Conservation (phyloP, 2,329 filamentous ascomycete genomes). For the Lachnellula suecica region DNA sequence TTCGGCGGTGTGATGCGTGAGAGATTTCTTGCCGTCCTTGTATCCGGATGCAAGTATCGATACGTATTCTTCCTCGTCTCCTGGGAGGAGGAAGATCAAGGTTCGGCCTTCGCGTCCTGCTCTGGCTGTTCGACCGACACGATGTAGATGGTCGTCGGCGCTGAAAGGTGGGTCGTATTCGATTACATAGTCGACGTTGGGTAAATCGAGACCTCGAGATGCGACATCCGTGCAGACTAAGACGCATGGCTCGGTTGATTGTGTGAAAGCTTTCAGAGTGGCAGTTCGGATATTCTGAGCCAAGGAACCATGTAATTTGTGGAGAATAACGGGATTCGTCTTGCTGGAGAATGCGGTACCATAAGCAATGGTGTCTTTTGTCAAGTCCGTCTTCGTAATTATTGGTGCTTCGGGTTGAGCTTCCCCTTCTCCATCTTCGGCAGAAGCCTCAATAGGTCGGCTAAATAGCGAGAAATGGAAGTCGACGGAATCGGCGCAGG, state of each 20-base stretch:
- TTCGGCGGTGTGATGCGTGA: slow-evolving; percentile 61
- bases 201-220: slow-evolving; percentile 91
- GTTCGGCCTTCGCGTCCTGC: slow-evolving; percentile 86
- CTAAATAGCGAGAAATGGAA: slow-evolving; percentile 88
- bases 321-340: slow-evolving; percentile 75
- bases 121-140: slow-evolving; percentile 91
- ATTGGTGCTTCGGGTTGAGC: slow-evolving; percentile 31
- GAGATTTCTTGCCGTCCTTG: slow-evolving; percentile 58
- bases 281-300: slow-evolving; percentile 84
- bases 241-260: slow-evolving; percentile 72
- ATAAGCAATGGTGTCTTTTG: slow-evolving; percentile 62
- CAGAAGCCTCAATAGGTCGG: slow-evolving; percentile 22
- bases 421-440: slow-evolving; percentile 34
- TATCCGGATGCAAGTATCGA: slow-evolving; percentile 43
- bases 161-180: slow-evolving; percentile 97
- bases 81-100: slow-evolving; percentile 85
- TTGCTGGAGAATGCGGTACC: slow-evolving; percentile 72
- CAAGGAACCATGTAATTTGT: slow-evolving; percentile 89
- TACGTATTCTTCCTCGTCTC: slow-evolving; percentile 89
- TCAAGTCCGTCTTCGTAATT: slow-evolving; percentile 34
- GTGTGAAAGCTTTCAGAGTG: slow-evolving; percentile 78
- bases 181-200: slow-evolving; percentile 90
- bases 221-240: slow-evolving; percentile 95
- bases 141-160: slow-evolving; percentile 89
- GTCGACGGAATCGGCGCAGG: slow-evolving; percentile 94